These are phyloP conservation scores for Thinopyrum elongatum DNA, from an alignment of 176 grass and related monocot genomes.

Conservation along the genomic window DNA sequence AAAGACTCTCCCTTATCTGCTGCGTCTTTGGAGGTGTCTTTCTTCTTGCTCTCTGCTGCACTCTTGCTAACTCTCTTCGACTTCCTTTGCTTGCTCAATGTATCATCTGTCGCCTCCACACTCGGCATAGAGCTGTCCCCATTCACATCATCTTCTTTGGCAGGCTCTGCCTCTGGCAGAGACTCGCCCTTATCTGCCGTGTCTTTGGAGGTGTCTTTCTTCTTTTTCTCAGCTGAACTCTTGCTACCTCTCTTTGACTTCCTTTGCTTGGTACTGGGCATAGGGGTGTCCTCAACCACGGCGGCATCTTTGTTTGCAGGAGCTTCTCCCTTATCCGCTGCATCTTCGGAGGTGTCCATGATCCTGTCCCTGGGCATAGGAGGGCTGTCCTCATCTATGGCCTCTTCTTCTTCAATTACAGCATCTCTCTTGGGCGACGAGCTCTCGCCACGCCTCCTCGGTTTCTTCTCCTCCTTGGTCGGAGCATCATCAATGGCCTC, in stretches of 20 bases:
- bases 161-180: neutral
- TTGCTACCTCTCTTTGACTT: neutral
- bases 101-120: conserved; percentile 4
- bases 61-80: conserved; percentile 1
- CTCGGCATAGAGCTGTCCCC: neutral
- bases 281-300: neutral
- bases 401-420: conserved; percentile 1
- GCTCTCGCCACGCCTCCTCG: neutral
- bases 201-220: neutral
- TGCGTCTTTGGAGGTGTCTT: neutral
- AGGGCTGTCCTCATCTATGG: neutral
- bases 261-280: neutral
- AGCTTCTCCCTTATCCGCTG: neutral
- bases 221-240: conserved; percentile 17
- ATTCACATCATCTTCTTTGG: conserved; percentile 1
- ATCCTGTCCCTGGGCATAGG: neutral
- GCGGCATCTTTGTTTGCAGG: neutral
- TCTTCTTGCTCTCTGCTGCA: conserved; percentile 19
- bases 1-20: neutral
- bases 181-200: neutral
- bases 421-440: neutral
- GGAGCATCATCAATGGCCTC: neutral
- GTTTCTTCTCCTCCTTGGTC: neutral
- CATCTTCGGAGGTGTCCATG: neutral
- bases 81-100: conserved; percentile 7